Conservation (phyloP, 1,284 basidiomycete species). For the Gymnopus androsaceus region DNA sequence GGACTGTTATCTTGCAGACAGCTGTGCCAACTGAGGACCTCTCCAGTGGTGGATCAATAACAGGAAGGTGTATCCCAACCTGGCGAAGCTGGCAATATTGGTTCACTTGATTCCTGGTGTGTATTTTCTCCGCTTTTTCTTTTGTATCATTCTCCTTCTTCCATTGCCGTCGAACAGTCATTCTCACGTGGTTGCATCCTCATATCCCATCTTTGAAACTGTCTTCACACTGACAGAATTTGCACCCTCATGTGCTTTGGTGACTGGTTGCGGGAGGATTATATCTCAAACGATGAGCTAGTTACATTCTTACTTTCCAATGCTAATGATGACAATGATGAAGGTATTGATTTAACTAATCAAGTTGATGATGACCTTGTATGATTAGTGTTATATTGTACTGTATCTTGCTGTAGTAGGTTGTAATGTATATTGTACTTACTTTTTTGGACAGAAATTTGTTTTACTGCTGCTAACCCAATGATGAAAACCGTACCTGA, state of each 20-base stretch:
- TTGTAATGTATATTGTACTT: neutral
- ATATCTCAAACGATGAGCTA: neutral
- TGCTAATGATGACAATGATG: neutral
- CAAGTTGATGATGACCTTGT: neutral
- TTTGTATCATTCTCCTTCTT: neutral
- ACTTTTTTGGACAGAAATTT: neutral
- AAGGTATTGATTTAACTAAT: neutral
- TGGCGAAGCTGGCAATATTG: neutral
- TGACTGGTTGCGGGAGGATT: neutral
- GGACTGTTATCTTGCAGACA: neutral
- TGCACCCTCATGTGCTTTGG: neutral
- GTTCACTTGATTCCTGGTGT: neutral
- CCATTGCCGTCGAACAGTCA: neutral
- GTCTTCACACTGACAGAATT: neutral
- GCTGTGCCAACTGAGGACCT: neutral
- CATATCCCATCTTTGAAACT: neutral
- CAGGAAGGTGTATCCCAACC: neutral
- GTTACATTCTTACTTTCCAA: neutral
- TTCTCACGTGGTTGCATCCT: too few relatives aligned
- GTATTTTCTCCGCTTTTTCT: neutral
- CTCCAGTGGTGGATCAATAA: neutral
- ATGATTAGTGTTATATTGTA: too few relatives aligned
- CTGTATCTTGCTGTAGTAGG: neutral
- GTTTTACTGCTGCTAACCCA: neutral
- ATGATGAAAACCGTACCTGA: neutral